phyloP scores from a whole-genome alignment of 2,329 filamentous ascomycete species.

The Furcasterigmium sp. region DNA sequence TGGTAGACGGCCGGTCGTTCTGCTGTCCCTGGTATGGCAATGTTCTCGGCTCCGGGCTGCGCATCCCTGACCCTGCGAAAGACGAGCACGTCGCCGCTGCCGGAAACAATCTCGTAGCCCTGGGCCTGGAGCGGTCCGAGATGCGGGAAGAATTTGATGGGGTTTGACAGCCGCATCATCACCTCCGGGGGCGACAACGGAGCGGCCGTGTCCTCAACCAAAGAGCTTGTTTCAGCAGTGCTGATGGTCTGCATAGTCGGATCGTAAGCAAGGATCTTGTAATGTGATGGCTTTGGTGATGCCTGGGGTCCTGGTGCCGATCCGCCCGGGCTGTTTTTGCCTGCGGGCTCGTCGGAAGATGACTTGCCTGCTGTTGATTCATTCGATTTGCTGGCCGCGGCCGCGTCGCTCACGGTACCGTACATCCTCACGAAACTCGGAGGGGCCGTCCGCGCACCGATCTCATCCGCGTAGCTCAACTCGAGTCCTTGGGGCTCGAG shows the following conservation, averaged over 20 bases:
- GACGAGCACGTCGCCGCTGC: slow-evolving; percentile 57
- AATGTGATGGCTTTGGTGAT: slow-evolving; percentile 28
- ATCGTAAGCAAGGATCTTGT: slow-evolving; percentile 65
- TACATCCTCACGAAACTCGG: slow-evolving; percentile 31
- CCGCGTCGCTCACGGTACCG: slow-evolving; percentile 9
- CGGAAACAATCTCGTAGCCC: slow-evolving; percentile 64
- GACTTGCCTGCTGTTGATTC: neutral
- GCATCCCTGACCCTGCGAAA: slow-evolving; percentile 54
- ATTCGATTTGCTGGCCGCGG: slow-evolving; percentile 4
- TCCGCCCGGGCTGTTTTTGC: neutral
- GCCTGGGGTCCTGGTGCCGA: slow-evolving; percentile 1
- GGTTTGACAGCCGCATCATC: slow-evolving; percentile 54
- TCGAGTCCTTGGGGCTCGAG: slow-evolving; percentile 42
- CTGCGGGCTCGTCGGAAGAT: neutral
- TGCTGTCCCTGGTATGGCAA: slow-evolving; percentile 2
- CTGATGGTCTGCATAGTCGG: slow-evolving; percentile 50
- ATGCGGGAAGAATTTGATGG: slow-evolving; percentile 60
- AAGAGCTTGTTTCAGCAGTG: slow-evolving; percentile 55
- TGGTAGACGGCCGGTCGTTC: slow-evolving; percentile 10
- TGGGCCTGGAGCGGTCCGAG: slow-evolving; percentile 52
- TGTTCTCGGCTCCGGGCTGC: slow-evolving; percentile 10
- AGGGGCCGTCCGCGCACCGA: slow-evolving; percentile 24
- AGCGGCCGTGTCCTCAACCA: slow-evolving; percentile 39
- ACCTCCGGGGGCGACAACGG: slow-evolving; percentile 55
- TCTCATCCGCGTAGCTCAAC: slow-evolving; percentile 40